Base-by-base conservation (phyloP, 176 grass and related monocot species). In the Cenchrus purpureus region DNA sequence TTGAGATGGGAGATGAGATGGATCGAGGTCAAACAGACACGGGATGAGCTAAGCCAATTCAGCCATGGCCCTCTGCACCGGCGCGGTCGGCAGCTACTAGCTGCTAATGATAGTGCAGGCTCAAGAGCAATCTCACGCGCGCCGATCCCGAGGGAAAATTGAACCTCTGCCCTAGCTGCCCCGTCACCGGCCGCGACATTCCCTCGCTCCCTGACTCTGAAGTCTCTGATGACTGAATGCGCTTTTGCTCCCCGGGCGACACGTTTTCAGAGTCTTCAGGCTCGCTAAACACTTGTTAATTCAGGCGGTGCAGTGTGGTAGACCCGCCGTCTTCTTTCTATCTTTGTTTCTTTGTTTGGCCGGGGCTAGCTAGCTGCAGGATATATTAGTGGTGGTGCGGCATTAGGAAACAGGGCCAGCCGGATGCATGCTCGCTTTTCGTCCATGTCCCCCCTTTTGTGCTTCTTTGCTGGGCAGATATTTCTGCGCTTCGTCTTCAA, bases 21-120 rank as follows among this genome's bases (percentile, higher is more conserved):
- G 71, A 54, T 74, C 5, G 31, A 66, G 73, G 78, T 76, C 83
- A 85, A 89, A 75, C 82, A 80, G 79, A 76, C 52, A 78, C 10
- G 58, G 44, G 70, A 65, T 34, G 75, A 71, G 65, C 64, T 67
- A 43, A 64, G 76, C 52, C 34, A 22, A 67, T 20, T 1, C 7
- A 7, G 61, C 73, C 8, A 1, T 65, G 14, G 37, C 16, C 12
- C 6, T 12, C 52, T 57, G 42, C 5, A n/a, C 79, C 22, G 73
- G 61, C 49, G n/a, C 22, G 22, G 44, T 5, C 44, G 44, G 44
- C 44, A 45, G 51, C 71, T 70, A 61, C 71, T 72, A 76, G 69
- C 71, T 20, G 88, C 81, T 91, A 87, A 91, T 91, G 53, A 91
- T 91, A 60, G 62, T 87, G 84, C 73, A 74, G 53, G 69, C 80